Evolutionary conservation across 1,139 yeast species (phyloP), one percentile per base, ranked within the genome.

Genomic region (Geotrichum bryndzae): DNA sequence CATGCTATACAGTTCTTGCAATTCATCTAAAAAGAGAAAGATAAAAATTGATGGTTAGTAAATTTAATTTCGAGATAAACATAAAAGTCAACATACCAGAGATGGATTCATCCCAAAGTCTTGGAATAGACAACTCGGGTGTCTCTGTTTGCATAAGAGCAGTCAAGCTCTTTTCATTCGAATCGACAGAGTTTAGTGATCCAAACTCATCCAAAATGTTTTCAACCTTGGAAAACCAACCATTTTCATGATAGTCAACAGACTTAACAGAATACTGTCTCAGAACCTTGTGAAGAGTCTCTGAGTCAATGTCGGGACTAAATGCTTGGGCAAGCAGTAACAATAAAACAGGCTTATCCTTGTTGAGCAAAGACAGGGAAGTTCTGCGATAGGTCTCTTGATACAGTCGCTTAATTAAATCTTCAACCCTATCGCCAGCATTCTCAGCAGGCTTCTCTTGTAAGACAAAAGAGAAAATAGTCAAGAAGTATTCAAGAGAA

Each of bases 161-260:
- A 63, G 92, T 83, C 71, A 92, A 79, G 0, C 97, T 91, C 62
- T 96, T 83, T 63, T 92, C 96, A n/a, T 97, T 97, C 22, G 80
- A 18, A 10, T 41, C 31, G 15, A 38, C 51, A 15, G 56, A 41
- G 48, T 61, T 57, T 27, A 60, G 54, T 5, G 54, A 56, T 22
- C 59, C 59, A 38, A 60, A 57, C 23, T 63, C 64, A 52, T 61
- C 62, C 38, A 63, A 52, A 51, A 61, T 52, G 35, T 55, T 56
- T 25, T 50, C 60, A 5, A 63, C 29, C 53, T 61, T 55, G 7
- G 57, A 45, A 22, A 63, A 46, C 63, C 63, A 61, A 33, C 60
- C 63, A 31, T 59, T 53, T 29, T 58, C 59, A 3, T 52, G 38
- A 25, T 56, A 22, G 51, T 61, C 58, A 15, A 58, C 50, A 3